A percentile compares a stretch with the other conserved stretches of the same genome.
Evolutionary conservation across 441 rosid genomes (phyloP).

Genomic region (Erysimum pusillum): DNA sequence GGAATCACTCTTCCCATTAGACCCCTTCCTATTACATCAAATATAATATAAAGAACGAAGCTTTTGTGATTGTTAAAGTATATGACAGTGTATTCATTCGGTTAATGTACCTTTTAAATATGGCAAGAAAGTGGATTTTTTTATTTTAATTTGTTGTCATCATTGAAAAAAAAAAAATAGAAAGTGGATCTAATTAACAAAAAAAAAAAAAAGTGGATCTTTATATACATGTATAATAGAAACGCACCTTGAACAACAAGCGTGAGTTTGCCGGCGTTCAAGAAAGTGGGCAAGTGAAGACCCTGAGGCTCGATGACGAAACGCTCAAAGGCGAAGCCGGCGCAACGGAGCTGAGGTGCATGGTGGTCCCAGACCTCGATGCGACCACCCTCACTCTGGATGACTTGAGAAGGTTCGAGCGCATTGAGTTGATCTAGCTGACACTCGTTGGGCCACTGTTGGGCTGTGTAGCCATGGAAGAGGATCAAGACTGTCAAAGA

Average conservation of each 20-base stretch:
- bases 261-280: conserved; percentile 50
- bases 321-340: conserved; percentile 52
- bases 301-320: conserved; percentile 51
- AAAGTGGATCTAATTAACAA: too few species aligned
- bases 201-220: background rate
- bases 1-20: conserved; percentile 55
- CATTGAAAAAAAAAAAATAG: too few species aligned
- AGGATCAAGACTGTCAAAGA: conserved; percentile 55
- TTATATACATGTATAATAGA: background rate
- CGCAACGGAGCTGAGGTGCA: conserved; percentile 51
- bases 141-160: too few species aligned
- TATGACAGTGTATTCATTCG: background rate
- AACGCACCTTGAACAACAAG: conserved; percentile 59
- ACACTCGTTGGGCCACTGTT: conserved; percentile 57
- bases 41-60: background rate
- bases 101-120: background rate
- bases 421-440: conserved; percentile 61
- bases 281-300: conserved; percentile 56
- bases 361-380: conserved; percentile 55
- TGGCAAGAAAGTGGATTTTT: too few species aligned
- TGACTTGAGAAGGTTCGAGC: conserved; percentile 55
- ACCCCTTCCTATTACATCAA: conserved; percentile 55
- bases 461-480: conserved; percentile 56
- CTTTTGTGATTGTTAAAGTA: background rate
- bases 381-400: conserved; percentile 53